Base-by-base conservation (phyloP, 1,284 basidiomycete species). In the Rhizoctonia solani region DNA sequence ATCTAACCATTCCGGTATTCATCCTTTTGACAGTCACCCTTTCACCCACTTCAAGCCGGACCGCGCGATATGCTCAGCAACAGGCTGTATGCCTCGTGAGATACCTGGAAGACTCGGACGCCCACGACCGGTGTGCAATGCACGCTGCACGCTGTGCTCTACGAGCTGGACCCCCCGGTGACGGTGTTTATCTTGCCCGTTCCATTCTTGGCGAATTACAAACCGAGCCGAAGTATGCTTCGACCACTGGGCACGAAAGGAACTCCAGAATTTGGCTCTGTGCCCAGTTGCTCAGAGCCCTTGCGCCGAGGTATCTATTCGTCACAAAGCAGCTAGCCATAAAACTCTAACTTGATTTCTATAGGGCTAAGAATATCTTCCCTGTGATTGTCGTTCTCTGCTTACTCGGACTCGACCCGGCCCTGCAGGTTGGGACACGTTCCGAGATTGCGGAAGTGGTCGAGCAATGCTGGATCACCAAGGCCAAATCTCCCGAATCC, bases 121-220 rank as follows among this genome's bases (percentile, higher is more conserved):
- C 58, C 21, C 44, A 61, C 32, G 58, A 61, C 46, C 58, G 58
- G 4, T 14, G 49, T 8, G 58, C 58, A 11, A 21, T 46, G 3
- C 58, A 61, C 21, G n/a, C 50, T 23, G 58, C 58, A n/a, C 58
- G 29, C 30, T 49, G 58, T n/a, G 30, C 29, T 3, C 32, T 61
- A 13, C 58, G 58, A 13, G 46, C 42, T 16, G 58, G 58, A 9
- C 29, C 46, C 23, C 58, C 58, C 1, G 44, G 58, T 3, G 46
- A 61, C n/a, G 58, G 58, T 25, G 58, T 61, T 21, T 46, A 1
- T 16, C 8, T 61, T 16, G 58, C 30, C 30, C 58, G 34, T 37
- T 21, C n/a, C 8, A 21, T 61, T 21, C 44, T 61, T 29, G 30
- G 32, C 2, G 14, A 25, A 30, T 19, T 25, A 16, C 41, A 44